Evolutionary conservation across 768 basidiomycete genomes (phyloP), one percentile per base, ranked within the genome.

Genomic region (Phaeotremella fagi): DNA sequence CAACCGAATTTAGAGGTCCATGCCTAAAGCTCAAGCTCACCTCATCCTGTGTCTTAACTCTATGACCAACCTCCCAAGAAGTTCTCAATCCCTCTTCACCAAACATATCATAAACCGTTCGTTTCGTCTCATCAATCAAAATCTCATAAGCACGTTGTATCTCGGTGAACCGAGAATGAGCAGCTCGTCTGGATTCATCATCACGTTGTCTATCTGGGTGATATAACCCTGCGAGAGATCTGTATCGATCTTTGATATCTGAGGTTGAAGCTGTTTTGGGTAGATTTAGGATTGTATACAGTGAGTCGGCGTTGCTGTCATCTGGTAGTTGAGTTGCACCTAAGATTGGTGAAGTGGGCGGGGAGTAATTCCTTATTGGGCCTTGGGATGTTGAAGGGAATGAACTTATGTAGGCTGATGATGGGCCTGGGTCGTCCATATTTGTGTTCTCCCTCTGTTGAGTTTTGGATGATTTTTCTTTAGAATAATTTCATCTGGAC

Each of bases 81-180:
- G 74, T 70, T 54, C 67, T 67, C 20, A 78, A 54, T 3, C 77
- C 77, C 28, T 75, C 37, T 73, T 74, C 70, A 79, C 87, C 88
- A 64, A 88, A 77, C 27, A 79, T 72, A 68, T 90, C 87, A 72
- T 90, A 89, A 4, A 88, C 82, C 46, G 82, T 83, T 20, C 87
- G 46, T 55, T 65, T 64, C 18, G 73, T 60, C 24, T 63, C 57
- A 54, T 91, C 87, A 35, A 83, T 85, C 25, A 90, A 73, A 22
- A 89, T 84, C 80, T 90, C 83, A 69, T 90, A 90, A 12, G 89
- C 88, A 59, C 84, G 85, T 59, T 89, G 87, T 20, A 91, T 80
- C 69, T 85, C 82, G 16, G 85, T 78, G 58, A 90, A 90, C 45
- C 80, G 81, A 27, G 79, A 78, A 23, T 82, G 80, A 0, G 89